Evolutionary conservation across 139 green algal genomes (phyloP), one percentile per base, ranked within the genome.

Genomic region (Gonium pectorale): DNA sequence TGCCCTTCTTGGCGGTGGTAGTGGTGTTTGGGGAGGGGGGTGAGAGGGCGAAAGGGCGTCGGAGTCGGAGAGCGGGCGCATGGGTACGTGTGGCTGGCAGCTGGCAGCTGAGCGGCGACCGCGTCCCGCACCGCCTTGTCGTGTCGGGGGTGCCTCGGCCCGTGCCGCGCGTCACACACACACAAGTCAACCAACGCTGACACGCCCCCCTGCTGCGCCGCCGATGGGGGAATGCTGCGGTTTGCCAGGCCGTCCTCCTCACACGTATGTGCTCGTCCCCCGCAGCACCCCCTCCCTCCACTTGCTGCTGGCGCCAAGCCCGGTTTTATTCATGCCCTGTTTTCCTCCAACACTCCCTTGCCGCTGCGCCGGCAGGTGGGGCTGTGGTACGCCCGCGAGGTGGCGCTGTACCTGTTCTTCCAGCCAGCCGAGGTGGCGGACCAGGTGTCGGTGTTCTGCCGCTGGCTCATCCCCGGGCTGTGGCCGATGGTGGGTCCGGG

Each of bases 391-490:
- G 67, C 6, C 22, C 66, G 83, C 0, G 67, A 62, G 67, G 84
- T 85, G 33, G 84, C 84, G 27, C 4, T 64, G 1, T 72, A 71
- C 67, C 17, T 86, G 8, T 80, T 86, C 67, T 26, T 80, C 11
- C 80, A 86, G 80, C 19, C 17, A 21, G 33, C 51, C 2, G 67
- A 51, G 52, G 67, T 86, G 54, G 67, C 80, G 21, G 67, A 79
- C 2, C 60, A n/a, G 40, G 67, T 80, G 54, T 27, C 29, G 38
- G 29, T 71, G 24, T 79, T 80, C 38, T 79, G 88, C 69, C 24
- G 46, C 8, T 83, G 83, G 26, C 88, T 92, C 74, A 86, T 87
- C n/a, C 85, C 88, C 9, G 88, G 88, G 17, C 67, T 92, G 52
- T 86, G 80, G 75, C 88, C 88, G 15, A 81, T 90, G 85, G 85